Evolutionary conservation across 2,329 filamentous ascomycete species (phyloP).

Genomic region (Beauveria brongniartii): DNA sequence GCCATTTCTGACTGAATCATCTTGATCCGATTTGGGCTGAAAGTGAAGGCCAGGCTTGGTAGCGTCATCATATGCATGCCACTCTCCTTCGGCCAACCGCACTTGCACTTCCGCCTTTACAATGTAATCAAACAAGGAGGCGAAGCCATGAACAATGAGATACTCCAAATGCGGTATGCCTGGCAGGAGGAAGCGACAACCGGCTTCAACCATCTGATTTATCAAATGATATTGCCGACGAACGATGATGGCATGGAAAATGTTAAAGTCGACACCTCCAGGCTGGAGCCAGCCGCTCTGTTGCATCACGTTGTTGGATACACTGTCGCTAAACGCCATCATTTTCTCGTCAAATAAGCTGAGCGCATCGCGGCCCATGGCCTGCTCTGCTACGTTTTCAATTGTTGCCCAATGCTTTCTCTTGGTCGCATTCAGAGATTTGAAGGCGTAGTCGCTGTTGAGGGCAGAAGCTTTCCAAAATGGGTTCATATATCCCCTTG

Average conservation of each 20-base stretch:
- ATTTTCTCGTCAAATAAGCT: background rate
- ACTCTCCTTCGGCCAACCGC: background rate
- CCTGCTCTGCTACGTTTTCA: too few species aligned
- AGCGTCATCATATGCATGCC: conserved; percentile 3
- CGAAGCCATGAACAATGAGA: background rate
- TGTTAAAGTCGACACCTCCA: background rate
- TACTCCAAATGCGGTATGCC: background rate
- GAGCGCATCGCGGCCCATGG: background rate
- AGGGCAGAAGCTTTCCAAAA: background rate
- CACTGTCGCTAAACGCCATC: background rate
- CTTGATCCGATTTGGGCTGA: background rate
- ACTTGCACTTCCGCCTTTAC: background rate
- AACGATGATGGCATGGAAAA: background rate
- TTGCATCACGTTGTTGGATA: background rate
- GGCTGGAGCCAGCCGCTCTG: background rate
- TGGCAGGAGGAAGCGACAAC: background rate
- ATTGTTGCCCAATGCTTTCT: background rate
- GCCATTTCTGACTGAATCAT: too few species aligned
- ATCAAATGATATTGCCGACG: conserved; percentile 2
- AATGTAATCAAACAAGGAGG: background rate
- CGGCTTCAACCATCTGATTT: background rate
- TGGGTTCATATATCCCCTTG: background rate
- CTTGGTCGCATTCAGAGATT: background rate
- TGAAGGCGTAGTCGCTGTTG: background rate
- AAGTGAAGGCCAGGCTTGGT: background rate